Conservation (phyloP, 2,329 filamentous ascomycete species). For the Colletotrichum sp. region DNA sequence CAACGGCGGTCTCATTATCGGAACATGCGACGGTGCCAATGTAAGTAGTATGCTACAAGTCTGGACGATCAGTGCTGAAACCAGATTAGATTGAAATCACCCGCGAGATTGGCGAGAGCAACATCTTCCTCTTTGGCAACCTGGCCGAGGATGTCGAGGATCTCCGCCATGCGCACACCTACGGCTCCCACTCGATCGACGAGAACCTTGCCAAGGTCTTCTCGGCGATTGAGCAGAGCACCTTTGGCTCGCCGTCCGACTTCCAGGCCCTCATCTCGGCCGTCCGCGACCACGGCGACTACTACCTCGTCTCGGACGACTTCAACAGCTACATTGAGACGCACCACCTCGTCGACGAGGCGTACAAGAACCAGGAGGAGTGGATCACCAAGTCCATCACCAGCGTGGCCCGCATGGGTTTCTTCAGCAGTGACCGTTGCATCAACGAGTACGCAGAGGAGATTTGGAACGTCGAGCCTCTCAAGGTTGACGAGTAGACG, state of each 20-base stretch:
- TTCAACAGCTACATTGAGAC: conserved; percentile 95
- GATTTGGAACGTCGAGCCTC: conserved; percentile 96
- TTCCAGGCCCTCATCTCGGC: conserved; percentile 86
- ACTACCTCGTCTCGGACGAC: conserved; percentile 97
- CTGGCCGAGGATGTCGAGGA: conserved; percentile 96
- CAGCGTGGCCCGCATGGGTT: conserved; percentile 92
- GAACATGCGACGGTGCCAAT: conserved; percentile 97
- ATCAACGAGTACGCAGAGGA: conserved; percentile 97
- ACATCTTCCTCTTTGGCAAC: conserved; percentile 98
- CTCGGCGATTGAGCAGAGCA: conserved; percentile 77
- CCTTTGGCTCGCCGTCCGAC: conserved; percentile 78
- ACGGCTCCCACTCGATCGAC: conserved; percentile 80
- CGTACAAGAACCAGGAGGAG: conserved; percentile 89
- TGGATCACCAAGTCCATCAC: conserved; percentile 92
- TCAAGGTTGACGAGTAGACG: conserved; percentile 49
- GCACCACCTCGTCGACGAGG: conserved; percentile 87
- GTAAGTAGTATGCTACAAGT: conserved; percentile 56
- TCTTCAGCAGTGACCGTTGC: conserved; percentile 94
- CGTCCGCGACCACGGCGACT: conserved; percentile 92
- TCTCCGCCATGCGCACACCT: conserved; percentile 87
- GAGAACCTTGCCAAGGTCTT: conserved; percentile 82
- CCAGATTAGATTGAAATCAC: conserved; percentile 85
- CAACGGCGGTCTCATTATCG: conserved; percentile 96
- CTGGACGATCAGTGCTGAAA: conserved; percentile 9
- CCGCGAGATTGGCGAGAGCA: conserved; percentile 92